A percentile compares a stretch with the other conserved stretches of the same genome.
Evolutionary conservation across 2,329 filamentous ascomycete species (phyloP).

Genomic region (Ceratocystiopsis minuta): DNA sequence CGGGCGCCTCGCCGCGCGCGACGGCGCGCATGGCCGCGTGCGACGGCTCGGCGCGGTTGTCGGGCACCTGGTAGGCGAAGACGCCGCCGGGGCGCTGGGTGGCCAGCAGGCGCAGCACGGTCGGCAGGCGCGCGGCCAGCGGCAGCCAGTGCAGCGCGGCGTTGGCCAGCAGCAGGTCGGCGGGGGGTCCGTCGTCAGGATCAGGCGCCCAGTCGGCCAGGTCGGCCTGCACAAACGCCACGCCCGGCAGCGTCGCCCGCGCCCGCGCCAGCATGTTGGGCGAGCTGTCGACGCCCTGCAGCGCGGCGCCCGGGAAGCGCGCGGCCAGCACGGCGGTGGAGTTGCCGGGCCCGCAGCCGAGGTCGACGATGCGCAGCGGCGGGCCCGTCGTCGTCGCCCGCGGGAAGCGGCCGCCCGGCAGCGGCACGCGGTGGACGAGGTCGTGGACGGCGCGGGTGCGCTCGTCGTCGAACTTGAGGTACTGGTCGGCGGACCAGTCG

Average conservation of each 20-base stretch:
- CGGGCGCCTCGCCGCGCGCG: constrained; percentile 16
- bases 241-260: constrained; percentile 18
- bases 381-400: background rate
- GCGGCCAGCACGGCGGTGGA: constrained; percentile 30
- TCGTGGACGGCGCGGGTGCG: constrained; percentile 35
- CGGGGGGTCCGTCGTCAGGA: constrained; percentile 5
- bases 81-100: constrained; percentile 25
- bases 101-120: constrained; percentile 25
- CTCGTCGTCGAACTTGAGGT: constrained; percentile 35
- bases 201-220: constrained; percentile 13
- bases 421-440: constrained; percentile 28
- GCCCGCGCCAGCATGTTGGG: constrained; percentile 37
- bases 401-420: constrained; percentile 11
- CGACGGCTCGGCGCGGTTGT: constrained; percentile 30
- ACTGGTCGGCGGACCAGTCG: constrained; percentile 40
- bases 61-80: constrained; percentile 31
- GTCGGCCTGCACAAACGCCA: constrained; percentile 29
- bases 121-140: constrained; percentile 21
- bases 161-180: constrained; percentile 35
- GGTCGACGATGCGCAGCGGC: constrained; percentile 31
- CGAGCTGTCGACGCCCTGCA: constrained; percentile 36
- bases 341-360: constrained; percentile 44
- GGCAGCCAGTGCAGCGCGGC: constrained; percentile 42
- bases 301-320: constrained; percentile 26
- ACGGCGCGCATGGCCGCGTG: constrained; percentile 31